phyloP scores from a whole-genome alignment of 306 rosid species.

The Begonia fuchsioides region DNA sequence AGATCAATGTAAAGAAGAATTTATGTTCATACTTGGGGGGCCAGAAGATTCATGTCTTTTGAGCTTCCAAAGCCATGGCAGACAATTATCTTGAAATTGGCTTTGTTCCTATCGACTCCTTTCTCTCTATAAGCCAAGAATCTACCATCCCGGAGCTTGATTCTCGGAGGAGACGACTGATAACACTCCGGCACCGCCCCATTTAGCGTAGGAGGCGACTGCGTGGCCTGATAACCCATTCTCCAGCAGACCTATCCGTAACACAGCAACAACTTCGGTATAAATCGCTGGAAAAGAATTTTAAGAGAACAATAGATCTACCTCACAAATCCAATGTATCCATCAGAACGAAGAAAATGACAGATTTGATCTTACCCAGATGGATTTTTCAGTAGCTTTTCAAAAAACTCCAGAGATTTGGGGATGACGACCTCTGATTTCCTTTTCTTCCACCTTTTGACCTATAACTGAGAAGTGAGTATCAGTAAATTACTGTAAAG shows the following conservation, averaged over 20 bases:
- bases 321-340: not conserved
- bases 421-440: no score
- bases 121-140: slow-evolving; percentile 29
- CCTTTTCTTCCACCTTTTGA: no score
- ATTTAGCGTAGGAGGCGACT: slow-evolving; percentile 16
- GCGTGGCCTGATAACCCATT: slow-evolving; percentile 48
- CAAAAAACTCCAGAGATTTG: no score
- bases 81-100: slow-evolving; percentile 26
- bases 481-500: no score
- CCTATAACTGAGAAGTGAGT: no score
- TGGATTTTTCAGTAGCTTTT: no score
- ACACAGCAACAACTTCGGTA: slow-evolving; percentile 31
- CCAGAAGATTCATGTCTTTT: slow-evolving; percentile 39
- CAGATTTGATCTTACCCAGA: no score
- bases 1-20: not conserved
- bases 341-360: no score
- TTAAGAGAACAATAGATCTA: slow-evolving; percentile 3
- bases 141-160: slow-evolving; percentile 38
- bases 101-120: slow-evolving; percentile 22
- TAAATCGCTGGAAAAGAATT: slow-evolving; percentile 21
- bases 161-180: slow-evolving; percentile 19
- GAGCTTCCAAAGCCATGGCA: slow-evolving; percentile 50
- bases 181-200: slow-evolving; percentile 6
- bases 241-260: slow-evolving; percentile 61
- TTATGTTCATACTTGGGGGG: slow-evolving; percentile 22